Conservation (phyloP, 2,329 filamentous ascomycete species). For the Plectosphaerella plurivora region DNA sequence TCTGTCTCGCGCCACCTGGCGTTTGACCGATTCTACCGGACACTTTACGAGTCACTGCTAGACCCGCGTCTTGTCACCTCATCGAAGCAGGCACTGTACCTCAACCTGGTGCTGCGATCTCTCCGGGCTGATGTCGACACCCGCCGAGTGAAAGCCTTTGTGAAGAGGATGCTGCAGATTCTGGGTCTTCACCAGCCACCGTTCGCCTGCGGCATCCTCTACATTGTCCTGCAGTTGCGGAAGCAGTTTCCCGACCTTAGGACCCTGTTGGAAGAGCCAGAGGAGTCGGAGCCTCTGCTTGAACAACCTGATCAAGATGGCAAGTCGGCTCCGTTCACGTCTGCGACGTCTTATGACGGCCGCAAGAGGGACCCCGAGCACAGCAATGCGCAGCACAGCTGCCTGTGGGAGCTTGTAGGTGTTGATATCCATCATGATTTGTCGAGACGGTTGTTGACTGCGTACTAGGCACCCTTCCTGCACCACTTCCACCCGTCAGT, state of each 20-base stretch:
- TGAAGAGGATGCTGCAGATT: slow-evolving; percentile 87
- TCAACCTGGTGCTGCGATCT: slow-evolving; percentile 85
- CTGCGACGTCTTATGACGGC: slow-evolving; percentile 63
- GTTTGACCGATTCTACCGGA: slow-evolving; percentile 89
- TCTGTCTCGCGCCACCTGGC: slow-evolving; percentile 75
- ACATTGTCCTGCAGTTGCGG: slow-evolving; percentile 78
- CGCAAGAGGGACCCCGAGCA: slow-evolving; percentile 89
- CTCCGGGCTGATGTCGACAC: slow-evolving; percentile 87
- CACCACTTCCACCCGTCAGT: slow-evolving; percentile 93
- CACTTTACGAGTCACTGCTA: slow-evolving; percentile 88
- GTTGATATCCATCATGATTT: neutral
- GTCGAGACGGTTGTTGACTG: neutral
- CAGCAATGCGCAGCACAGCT: slow-evolving; percentile 88
- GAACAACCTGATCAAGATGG: slow-evolving; percentile 42
- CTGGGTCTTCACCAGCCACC: slow-evolving; percentile 85
- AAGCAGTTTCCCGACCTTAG: slow-evolving; percentile 74
- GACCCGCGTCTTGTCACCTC: slow-evolving; percentile 85
- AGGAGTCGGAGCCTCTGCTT: slow-evolving; percentile 60
- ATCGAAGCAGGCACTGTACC: slow-evolving; percentile 91
- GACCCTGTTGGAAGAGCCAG: slow-evolving; percentile 73
- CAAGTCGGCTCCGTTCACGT: slow-evolving; percentile 13
- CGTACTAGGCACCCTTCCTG: slow-evolving; percentile 55
- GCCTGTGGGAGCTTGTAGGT: slow-evolving; percentile 83
- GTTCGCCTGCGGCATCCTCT: slow-evolving; percentile 90
- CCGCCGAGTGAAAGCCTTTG: slow-evolving; percentile 90